Conservation (phyloP, 2,329 filamentous ascomycete species). For the Cryphonectria japonica region DNA sequence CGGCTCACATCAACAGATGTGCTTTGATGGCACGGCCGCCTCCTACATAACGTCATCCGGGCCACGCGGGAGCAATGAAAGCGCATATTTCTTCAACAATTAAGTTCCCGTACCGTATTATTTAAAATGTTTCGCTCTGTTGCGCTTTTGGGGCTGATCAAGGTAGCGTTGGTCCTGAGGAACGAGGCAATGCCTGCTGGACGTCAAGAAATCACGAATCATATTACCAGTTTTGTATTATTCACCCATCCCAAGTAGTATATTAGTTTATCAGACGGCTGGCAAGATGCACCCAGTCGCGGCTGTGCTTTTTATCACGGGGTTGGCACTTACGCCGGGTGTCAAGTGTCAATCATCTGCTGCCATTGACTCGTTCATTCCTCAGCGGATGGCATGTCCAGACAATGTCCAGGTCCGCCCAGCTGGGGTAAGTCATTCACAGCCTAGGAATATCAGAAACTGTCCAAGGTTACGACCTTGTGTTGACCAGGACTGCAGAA, state of each 20-base stretch:
- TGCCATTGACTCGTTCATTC: constrained; percentile 4
- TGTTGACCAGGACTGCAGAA: neutral
- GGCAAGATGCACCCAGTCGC: neutral
- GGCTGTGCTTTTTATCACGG: neutral
- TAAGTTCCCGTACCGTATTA: neutral
- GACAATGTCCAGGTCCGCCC: neutral
- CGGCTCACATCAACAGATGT: neutral
- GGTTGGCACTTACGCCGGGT: neutral
- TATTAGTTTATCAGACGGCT: neutral
- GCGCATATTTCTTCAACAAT: neutral
- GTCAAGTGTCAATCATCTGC: neutral
- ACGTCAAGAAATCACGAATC: too few species aligned
- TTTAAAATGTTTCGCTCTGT: neutral
- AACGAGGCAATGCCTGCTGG: neutral
- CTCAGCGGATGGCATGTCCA: constrained; percentile 4
- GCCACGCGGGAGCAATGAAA: neutral
- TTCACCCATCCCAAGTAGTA: neutral
- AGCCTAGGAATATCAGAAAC: neutral
- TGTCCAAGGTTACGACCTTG: too few species aligned
- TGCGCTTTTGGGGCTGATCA: neutral
- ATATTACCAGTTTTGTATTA: neutral
- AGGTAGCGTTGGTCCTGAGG: neutral
- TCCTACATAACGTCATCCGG: neutral
- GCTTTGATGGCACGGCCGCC: neutral
- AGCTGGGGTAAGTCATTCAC: neutral